Evolutionary conservation across 805 yeast species (phyloP).

Genomic region (Candida hispaniensis): DNA sequence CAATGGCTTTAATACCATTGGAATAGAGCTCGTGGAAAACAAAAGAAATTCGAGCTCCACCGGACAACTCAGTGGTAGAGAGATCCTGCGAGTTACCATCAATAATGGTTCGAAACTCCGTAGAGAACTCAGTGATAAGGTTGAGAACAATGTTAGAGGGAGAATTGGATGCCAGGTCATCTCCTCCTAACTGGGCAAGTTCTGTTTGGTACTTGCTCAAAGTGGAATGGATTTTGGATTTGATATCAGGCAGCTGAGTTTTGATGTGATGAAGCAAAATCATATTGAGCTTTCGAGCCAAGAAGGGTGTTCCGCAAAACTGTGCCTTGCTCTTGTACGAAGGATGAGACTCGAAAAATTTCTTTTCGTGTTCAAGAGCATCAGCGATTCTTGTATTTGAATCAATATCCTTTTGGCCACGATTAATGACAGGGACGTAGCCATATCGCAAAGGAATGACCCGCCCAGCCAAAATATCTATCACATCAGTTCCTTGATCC

Average conservation of each 20-base stretch:
- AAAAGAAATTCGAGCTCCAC: slow-evolving; percentile 95
- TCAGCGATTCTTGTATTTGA: slow-evolving; percentile 73
- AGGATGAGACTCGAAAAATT: slow-evolving; percentile 79
- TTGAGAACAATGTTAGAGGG: slow-evolving; percentile 83
- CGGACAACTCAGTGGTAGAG: slow-evolving; percentile 80
- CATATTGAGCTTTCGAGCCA: slow-evolving; percentile 83
- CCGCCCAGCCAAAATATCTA: slow-evolving; percentile 89
- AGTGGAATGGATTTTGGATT: slow-evolving; percentile 76
- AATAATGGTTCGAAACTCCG: slow-evolving; percentile 80
- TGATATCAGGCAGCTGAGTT: slow-evolving; percentile 83
- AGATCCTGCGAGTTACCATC: slow-evolving; percentile 90
- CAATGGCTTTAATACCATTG: slow-evolving; percentile 82
- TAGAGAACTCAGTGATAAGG: slow-evolving; percentile 85
- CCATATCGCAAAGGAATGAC: slow-evolving; percentile 93
- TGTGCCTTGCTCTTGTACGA: slow-evolving; percentile 88
- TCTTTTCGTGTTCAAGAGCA: slow-evolving; percentile 71
- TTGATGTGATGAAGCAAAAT: slow-evolving; percentile 84
- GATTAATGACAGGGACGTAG: slow-evolving; percentile 90
- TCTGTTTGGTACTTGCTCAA: slow-evolving; percentile 77
- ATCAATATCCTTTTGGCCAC: slow-evolving; percentile 96
- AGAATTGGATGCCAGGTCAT: slow-evolving; percentile 48
- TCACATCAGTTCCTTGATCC: slow-evolving; percentile 97
- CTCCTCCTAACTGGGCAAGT: slow-evolving; percentile 65
- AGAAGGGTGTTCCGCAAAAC: slow-evolving; percentile 96
- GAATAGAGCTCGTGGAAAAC: slow-evolving; percentile 94